phyloP scores from a whole-genome alignment of 345 rosid species.

The Sapria himalayana region DNA sequence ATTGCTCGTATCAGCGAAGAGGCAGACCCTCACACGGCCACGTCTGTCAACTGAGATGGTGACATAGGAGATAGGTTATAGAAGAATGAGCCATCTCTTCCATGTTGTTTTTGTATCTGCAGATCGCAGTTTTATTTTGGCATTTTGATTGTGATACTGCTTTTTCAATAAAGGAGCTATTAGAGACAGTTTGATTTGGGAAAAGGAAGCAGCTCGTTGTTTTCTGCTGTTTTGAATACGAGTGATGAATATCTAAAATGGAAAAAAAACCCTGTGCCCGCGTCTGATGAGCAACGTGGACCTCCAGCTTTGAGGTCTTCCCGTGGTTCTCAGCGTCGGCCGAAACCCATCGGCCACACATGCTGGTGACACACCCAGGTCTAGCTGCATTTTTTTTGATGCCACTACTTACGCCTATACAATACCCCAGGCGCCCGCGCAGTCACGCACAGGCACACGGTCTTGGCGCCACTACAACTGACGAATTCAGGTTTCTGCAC shows the following conservation, averaged over 20 bases:
- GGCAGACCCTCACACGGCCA: too few relatives aligned
- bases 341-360: conserved; percentile 22
- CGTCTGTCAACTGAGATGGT: too few relatives aligned
- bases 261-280: conserved; percentile 24
- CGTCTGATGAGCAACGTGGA: conserved; percentile 6
- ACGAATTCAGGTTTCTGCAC: not conserved
- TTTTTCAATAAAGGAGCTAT: conserved; percentile 37
- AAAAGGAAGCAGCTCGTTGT: conserved; percentile 28
- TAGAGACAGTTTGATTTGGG: conserved; percentile 27
- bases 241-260: conserved; percentile 50
- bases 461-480: conserved; percentile 1
- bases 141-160: too few relatives aligned
- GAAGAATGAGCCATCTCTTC: too few relatives aligned
- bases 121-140: too few relatives aligned
- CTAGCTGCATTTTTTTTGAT: too few relatives aligned
- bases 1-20: too few relatives aligned
- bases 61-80: too few relatives aligned
- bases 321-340: conserved; percentile 7
- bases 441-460: too few relatives aligned
- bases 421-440: too few relatives aligned
- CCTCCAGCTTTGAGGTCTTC: conserved; percentile 10
- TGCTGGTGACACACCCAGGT: conserved; percentile 68
- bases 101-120: too few relatives aligned
- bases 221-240: conserved; percentile 40
- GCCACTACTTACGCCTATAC: too few relatives aligned